Base-by-base conservation (phyloP, 441 rosid genomes). In the Populus trichocarpa region DNA sequence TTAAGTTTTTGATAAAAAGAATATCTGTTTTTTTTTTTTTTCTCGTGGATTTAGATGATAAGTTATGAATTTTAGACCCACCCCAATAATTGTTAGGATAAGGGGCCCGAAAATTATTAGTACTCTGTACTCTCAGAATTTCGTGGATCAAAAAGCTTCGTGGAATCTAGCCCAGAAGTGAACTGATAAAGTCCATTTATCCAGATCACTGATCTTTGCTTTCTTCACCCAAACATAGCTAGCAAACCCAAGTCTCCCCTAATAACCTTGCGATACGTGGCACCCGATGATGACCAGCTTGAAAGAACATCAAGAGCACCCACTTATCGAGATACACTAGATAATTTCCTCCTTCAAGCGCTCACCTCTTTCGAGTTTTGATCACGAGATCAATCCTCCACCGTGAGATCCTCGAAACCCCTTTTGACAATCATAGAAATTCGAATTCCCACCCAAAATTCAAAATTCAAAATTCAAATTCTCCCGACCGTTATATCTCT, bases 381-480 rank as follows among this genome's bases (percentile, higher is more conserved):
- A 53, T 53, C 61, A 16, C 61, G 6, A 8, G 30, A 71, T 42
- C 65, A 30, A 78, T 35, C 61, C 9, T 4, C 35, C 32, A 30
- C 78, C 80, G 66, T 73, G 46, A 1, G 75, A 75, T 69, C 38
- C 9, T 20, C 8, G 2, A 57, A 57, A 26, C 4, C 50, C 35
- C 20, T 61, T n/a, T 30, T 30, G 3, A 30, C 59, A 2, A 69
- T 68, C 75, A 38, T 74, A 23, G 22, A 40, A 74, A 33, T 59
- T 46, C 65, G 30, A 70, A 57, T 25, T 75, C 82, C 80, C 32
- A 69, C 80, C 38, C 25, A 73, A 74, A 82, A 71, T 79, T 83
- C 83, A 74, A 87, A 85, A 63, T 70, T 79, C 82, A 81, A 79
- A 70, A 25, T 32, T 53, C 23, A 22, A 50, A 14, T 2, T 16